Conservation (phyloP, 352 stramenopile genomes). For the Phytophthora pisi region DNA sequence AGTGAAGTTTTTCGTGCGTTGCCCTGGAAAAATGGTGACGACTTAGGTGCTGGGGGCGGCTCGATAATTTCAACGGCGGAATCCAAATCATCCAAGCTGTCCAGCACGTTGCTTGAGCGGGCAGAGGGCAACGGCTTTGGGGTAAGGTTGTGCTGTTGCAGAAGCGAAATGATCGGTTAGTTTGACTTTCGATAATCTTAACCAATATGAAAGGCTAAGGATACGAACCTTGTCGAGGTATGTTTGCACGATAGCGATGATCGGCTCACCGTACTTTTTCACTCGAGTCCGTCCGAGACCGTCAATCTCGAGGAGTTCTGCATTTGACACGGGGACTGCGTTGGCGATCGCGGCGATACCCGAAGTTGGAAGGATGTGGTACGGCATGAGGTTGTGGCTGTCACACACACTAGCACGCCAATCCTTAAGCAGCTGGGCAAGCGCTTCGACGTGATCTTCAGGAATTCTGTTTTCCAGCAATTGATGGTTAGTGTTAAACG, state of each 20-base stretch:
- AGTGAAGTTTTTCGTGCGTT: constrained; percentile 23
- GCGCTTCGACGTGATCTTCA: constrained; percentile 64
- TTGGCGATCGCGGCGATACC: constrained; percentile 86
- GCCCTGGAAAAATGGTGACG: constrained; percentile 60
- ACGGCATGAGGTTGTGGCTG: constrained; percentile 87
- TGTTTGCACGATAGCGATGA: constrained; percentile 83
- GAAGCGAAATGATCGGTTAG: not conserved
- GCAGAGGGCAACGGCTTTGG: constrained; percentile 37
- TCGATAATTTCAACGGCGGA: constrained; percentile 32
- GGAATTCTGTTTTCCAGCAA: constrained; percentile 54
- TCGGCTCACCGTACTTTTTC: constrained; percentile 86
- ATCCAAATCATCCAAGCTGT: constrained; percentile 41
- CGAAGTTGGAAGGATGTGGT: constrained; percentile 83
- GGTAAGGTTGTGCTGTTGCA: constrained; percentile 64
- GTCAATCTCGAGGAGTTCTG: constrained; percentile 82
- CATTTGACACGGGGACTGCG: constrained; percentile 72
- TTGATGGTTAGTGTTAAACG: constrained; percentile 2
- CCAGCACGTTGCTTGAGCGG: constrained; percentile 26
- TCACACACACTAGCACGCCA: constrained; percentile 88
- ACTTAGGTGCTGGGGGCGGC: constrained; percentile 23
- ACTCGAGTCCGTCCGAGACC: constrained; percentile 82
- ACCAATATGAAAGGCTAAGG: not conserved
- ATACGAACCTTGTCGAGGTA: constrained; percentile 74
- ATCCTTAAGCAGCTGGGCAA: constrained; percentile 85
- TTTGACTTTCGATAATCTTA: too few species aligned